phyloP scores from a whole-genome alignment of 2,329 filamentous ascomycete species.

The Cryphonectria nitschkei region DNA sequence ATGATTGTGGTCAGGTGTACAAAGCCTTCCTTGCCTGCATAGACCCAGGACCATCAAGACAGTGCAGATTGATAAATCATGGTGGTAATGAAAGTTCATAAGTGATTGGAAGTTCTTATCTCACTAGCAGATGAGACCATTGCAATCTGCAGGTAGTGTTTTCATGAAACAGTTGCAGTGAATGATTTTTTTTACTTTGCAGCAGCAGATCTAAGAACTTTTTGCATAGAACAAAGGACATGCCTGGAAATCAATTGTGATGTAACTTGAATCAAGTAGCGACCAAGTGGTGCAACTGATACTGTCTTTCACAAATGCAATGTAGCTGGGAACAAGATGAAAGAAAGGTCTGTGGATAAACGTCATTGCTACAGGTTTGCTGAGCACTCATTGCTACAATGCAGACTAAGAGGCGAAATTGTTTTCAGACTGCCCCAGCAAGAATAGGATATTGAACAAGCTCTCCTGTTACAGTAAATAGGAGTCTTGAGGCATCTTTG shows the following conservation, averaged over 20 bases:
- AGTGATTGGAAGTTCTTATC: not conserved
- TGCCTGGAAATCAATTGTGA: not conserved
- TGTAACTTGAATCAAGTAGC: too few relatives aligned
- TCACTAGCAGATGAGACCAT: not conserved
- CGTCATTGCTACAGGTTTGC: not conserved
- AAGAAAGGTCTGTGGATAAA: not conserved
- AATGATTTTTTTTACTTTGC: not conserved
- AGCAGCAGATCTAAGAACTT: not conserved
- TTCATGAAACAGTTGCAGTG: not conserved
- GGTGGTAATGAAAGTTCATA: not conserved
- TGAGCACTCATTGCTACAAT: not conserved
- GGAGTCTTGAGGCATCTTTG: not conserved
- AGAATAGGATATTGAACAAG: not conserved
- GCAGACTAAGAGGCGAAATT: not conserved
- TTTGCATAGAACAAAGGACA: not conserved
- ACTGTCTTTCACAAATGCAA: not conserved
- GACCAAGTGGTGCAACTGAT: not conserved
- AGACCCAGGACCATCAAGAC: not conserved
- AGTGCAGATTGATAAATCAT: not conserved
- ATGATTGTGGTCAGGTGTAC: not conserved
- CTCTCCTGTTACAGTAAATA: too few relatives aligned
- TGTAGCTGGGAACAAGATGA: not conserved
- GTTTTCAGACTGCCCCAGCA: not conserved
- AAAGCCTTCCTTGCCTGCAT: not conserved
- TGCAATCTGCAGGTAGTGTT: not conserved